These are phyloP conservation scores for Pseudogymnoascus destructans DNA, from an alignment of 2,329 filamentous ascomycete genomes.

Conservation along the genomic window DNA sequence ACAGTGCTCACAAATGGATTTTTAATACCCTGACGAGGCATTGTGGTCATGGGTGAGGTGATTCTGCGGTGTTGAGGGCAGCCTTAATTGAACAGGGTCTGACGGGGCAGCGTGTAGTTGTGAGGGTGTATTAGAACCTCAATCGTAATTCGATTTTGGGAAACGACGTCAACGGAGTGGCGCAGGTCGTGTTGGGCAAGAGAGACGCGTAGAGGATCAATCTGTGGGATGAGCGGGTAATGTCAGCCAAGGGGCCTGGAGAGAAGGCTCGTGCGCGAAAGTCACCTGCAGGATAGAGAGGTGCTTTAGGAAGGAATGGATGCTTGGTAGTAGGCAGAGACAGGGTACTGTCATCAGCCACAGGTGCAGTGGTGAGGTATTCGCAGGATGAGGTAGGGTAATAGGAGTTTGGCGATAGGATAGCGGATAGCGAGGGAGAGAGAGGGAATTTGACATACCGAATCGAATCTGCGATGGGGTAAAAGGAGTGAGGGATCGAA, in stretches of 20 bases:
- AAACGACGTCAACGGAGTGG: background rate
- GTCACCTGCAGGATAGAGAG: background rate
- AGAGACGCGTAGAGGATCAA: background rate
- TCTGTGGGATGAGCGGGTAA: background rate
- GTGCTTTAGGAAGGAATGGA: background rate
- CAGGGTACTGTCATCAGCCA: background rate
- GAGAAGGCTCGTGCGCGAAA: background rate
- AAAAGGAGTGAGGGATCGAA: background rate
- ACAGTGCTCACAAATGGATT: conserved; percentile 25
- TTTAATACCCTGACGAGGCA: conserved; percentile 27
- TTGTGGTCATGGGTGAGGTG: conserved; percentile 11
- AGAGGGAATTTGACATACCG: background rate
- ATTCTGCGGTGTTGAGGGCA: background rate
- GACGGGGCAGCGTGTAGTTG: background rate
- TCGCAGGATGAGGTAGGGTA: background rate
- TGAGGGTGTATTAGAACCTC: background rate
- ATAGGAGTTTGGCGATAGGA: background rate
- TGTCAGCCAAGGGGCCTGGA: background rate
- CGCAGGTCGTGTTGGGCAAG: background rate
- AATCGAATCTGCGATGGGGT: background rate
- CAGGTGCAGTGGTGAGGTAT: background rate
- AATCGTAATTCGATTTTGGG: background rate
- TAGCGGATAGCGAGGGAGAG: background rate
- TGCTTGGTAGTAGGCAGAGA: background rate
- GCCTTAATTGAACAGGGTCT: background rate